A percentile compares a stretch with the other conserved stretches of the same genome.
Evolutionary conservation across 163 green algal species (phyloP).

Genomic region (Scenedesmus sp.): DNA sequence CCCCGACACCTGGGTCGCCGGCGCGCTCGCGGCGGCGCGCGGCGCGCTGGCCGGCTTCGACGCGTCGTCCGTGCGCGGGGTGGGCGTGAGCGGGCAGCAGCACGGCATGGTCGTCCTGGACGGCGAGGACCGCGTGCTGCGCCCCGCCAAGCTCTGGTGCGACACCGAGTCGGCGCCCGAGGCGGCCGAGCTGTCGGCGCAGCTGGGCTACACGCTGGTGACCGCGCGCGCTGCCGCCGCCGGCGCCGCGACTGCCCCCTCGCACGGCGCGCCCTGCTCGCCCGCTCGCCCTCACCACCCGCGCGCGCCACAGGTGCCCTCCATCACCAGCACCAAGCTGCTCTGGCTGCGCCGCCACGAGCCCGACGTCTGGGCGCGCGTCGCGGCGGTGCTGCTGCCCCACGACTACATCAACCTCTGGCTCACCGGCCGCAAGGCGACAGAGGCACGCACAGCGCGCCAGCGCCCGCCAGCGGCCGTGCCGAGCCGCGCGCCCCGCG

Average conservation of each 20-base stretch:
- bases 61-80: constrained; percentile 46
- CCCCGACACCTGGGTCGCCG: constrained; percentile 78
- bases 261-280: too few species aligned
- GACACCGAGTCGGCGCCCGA: constrained; percentile 81
- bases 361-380: constrained; percentile 70
- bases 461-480: too few species aligned
- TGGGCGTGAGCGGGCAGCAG: constrained; percentile 91
- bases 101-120: constrained; percentile 90
- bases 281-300: too few species aligned
- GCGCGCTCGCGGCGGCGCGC: constrained; percentile 30
- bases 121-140: constrained; percentile 62
- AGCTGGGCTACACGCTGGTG: constrained; percentile 67
- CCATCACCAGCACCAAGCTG: constrained; percentile 90
- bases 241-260: too few species aligned
- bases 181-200: constrained; percentile 73
- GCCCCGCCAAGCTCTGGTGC: constrained; percentile 79
- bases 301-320: constrained; percentile 59
- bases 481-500: too few species aligned
- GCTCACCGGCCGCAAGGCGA: constrained; percentile 58
- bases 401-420: constrained; percentile 92
- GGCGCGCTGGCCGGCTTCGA: constrained; percentile 55
- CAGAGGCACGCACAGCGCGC: too few species aligned
- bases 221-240: too few species aligned
- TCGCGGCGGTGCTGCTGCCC: constrained; percentile 70
- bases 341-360: constrained; percentile 89